Evolutionary conservation across 148 eudicot species (phyloP), one percentile per base, ranked within the genome.

Genomic region (Chenopodium formosanum): DNA sequence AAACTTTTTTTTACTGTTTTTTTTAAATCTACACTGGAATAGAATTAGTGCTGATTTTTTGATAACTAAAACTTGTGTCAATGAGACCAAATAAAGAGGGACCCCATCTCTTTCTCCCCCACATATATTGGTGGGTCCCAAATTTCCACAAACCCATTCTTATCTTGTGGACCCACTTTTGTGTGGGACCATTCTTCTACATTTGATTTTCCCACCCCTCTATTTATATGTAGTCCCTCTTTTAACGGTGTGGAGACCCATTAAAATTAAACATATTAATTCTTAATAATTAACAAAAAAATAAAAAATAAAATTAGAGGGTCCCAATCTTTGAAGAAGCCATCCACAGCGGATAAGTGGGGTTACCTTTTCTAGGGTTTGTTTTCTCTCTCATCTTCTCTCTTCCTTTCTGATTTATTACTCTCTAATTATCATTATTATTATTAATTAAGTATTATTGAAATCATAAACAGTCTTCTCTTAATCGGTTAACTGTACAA

Each of bases 261-360:
- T 74, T 50, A 32, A 12, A 20, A 19, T 14, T 8, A 50, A 34
- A 4, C 29, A 37, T 20, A 48, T 48, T 74, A 25, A 32, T 64
- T 1, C 22, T 23, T 29, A n/a, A 46, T 22, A 9, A 17, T n/a
- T 0, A 10, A 80, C 16, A 58, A 44, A 56, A 62, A 10, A 32
- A 20, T 10, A 22, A 74, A 63, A 46, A 31, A 44, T 34, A 68
- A 13, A 62, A 60, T 48, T 56, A 14, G 83, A 11, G 88, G 91
- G 88, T 71, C 87, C 62, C 62, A 56, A 44, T 72, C 31, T 75
- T 75, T 76, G 81, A 60, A 73, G 75, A 71, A 87, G 81, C 40
- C 74, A 73, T 70, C 74, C 75, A 81, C 79, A 82, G 82, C 74
- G 82, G 89, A 87, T 84, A 86, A 84, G 93, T 90, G 91, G 91